A percentile compares a stretch with the other conserved stretches of the same genome.
Conservation (phyloP, 2,329 filamentous ascomycete genomes). For the Epichloe gansuensis region DNA sequence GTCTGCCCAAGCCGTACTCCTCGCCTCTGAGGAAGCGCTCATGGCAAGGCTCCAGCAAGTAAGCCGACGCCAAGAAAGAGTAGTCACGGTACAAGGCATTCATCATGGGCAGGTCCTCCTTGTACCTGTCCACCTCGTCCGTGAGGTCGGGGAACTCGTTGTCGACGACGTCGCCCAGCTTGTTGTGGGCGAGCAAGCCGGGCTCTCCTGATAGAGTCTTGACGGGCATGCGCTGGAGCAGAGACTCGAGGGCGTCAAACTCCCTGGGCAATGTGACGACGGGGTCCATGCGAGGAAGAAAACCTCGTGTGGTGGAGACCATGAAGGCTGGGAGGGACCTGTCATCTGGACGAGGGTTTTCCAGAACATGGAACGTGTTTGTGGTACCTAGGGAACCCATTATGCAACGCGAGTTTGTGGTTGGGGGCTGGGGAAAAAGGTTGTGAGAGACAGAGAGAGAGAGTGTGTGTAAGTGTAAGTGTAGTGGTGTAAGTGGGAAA, state of each 20-base stretch:
- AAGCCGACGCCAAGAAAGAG: slow-evolving; percentile 79
- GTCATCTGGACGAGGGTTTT: slow-evolving; percentile 50
- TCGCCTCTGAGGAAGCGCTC: slow-evolving; percentile 58
- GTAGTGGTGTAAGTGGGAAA: too few relatives aligned
- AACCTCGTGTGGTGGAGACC: slow-evolving; percentile 64
- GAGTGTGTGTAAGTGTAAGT: background rate
- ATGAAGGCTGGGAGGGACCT: slow-evolving; percentile 60
- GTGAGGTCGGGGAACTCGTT: slow-evolving; percentile 69
- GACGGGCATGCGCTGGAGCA: slow-evolving; percentile 70
- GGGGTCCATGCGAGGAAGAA: slow-evolving; percentile 57
- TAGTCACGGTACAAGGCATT: slow-evolving; percentile 88
- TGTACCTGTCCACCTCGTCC: slow-evolving; percentile 57
- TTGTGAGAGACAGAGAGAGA: background rate
- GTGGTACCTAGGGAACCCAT: slow-evolving; percentile 30
- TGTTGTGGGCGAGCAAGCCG: slow-evolving; percentile 63
- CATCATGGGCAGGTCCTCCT: slow-evolving; percentile 62
- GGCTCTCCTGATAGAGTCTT: slow-evolving; percentile 59
- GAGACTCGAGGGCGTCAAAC: slow-evolving; percentile 59
- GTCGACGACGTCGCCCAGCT: slow-evolving; percentile 63
- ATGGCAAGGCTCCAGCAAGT: slow-evolving; percentile 85
- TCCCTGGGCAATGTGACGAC: slow-evolving; percentile 54
- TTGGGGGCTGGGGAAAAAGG: slow-evolving; percentile 1
- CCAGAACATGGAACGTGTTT: slow-evolving; percentile 45
- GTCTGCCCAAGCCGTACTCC: slow-evolving; percentile 65
- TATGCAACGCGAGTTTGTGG: slow-evolving; percentile 8